Evolutionary conservation across 2,329 filamentous ascomycete species (phyloP), one percentile per base, ranked within the genome.

Genomic region (Pseudonectria buxi): DNA sequence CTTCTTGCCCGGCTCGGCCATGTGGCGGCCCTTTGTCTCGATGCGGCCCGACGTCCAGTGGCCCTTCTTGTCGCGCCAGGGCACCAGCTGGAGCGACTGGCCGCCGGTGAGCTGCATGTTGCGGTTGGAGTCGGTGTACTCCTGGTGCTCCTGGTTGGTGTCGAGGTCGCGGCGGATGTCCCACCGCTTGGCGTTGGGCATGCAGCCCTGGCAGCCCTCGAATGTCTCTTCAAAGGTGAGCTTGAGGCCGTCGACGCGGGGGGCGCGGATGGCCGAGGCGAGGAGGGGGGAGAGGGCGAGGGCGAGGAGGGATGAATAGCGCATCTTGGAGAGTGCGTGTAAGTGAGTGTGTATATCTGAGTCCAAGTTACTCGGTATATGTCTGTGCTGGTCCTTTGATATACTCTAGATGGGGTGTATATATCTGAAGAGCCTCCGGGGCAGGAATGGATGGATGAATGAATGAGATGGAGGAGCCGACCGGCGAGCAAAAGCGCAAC

Each of bases 51-150:
- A 72, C 0, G 69, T 72, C 70, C 70, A 74, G 12, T 57, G 44
- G 5, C 62, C 59, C 10, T 52, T 47, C 32, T 51, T 33, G 27
- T 63, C 55, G 35, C 55, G 54, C 48, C 62, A 64, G 10, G 71
- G 71, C 1, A 74, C 63, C 35, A 75, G 58, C 52, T 74, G 71
- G 10, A 75, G 54, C 0, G 71, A 73, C n/a, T 57, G 44, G 27
- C 67, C 70, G 10, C 71, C 71, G 7, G 65, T 69, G 30, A 70
- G 60, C 49, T 75, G 71, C 13, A 71, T 56, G 54, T 74, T 72
- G 39, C 52, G 44, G 36, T 55, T 58, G 31, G 61, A 65, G 4
- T 54, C 49, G 26, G 62, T 63, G 58, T 75, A 75, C 4, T 56
- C 56, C 53, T 75, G 62, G 31, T 62, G 51, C 54, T 75, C 71